Evolutionary conservation across 768 basidiomycete genomes (phyloP), one percentile per base, ranked within the genome.

Genomic region (Sporobolomyces pararoseus): DNA sequence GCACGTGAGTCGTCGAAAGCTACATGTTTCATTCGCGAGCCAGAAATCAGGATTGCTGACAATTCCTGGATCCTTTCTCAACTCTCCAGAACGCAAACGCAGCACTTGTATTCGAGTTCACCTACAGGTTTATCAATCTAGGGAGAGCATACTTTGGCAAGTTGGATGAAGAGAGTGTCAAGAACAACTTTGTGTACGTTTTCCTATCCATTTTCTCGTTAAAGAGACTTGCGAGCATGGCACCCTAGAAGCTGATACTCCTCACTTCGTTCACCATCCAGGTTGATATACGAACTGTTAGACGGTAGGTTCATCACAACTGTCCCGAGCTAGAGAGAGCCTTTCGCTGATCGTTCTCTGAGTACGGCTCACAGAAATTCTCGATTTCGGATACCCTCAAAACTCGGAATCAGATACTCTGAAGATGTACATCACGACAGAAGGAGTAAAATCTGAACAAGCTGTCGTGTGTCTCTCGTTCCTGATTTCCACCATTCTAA

Each of bases 341-440:
- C 19, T n/a, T 21, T 34, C 32, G 21, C 7, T 4, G 27, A 19
- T 59, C 57, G 9, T 16, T 6, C 32, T 29, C 4, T 9, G 25
- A 51, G 5, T 23, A 25, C 25, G 9, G 50, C 46, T 13, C 46
- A 47, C 46, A 89, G 96, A 99, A 80, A 98, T 98, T 81, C 89
- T 89, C 79, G 96, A 99, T 81, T 98, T 97, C 80, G 96, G 96
- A 60, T 99, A 94, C 81, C 96, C 96, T 23, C 96, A 99, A 80
- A 99, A 97, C 79, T 96, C 95, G 72, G 96, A 99, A 80, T 91
- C 90, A 54, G 96, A 99, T 78, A 95, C 96, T 1, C 83, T 99
- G 55, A 98, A 99, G 81, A 88, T 89, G 66, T 98, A 96, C 79
- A 98, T 99, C 72, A 99, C 96, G 27, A 97, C 95, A 0, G 95